Percentiles rank a stretch among this genome's conserved stretches.
Evolutionary conservation across 2,329 filamentous ascomycete species (phyloP).

Genomic region (Pseudogymnoascus sp.): DNA sequence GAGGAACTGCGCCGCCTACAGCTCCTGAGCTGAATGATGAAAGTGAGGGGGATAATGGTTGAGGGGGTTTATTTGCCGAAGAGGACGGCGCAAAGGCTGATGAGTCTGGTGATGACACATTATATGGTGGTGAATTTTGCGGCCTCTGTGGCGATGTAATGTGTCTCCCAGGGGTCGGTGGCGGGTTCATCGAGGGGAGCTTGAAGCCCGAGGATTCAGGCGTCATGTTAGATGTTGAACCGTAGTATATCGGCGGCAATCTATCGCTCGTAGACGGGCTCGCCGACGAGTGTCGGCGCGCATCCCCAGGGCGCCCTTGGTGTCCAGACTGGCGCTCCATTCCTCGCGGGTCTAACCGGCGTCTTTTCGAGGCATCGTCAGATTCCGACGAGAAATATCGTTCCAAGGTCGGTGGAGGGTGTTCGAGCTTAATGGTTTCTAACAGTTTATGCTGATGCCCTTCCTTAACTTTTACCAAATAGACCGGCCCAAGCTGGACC

Average conservation of each 20-base stretch:
- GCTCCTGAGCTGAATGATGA: slow-evolving; percentile 12
- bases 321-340: background rate
- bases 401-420: background rate
- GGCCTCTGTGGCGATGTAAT: slow-evolving; percentile 27
- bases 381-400: slow-evolving; percentile 4
- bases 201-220: slow-evolving; percentile 15
- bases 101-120: slow-evolving; percentile 22
- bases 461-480: background rate
- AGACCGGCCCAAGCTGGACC: slow-evolving; percentile 20
- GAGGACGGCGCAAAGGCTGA: slow-evolving; percentile 17
- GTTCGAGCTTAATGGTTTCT: background rate
- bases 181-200: slow-evolving; percentile 26
- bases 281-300: slow-evolving; percentile 18
- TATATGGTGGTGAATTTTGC: slow-evolving; percentile 25
- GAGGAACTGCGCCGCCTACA: slow-evolving; percentile 23
- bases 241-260: slow-evolving; percentile 19
- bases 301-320: background rate
- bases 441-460: background rate
- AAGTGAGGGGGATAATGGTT: slow-evolving; percentile 23
- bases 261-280: slow-evolving; percentile 18
- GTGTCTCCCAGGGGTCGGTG: slow-evolving; percentile 24
- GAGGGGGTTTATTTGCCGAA: slow-evolving; percentile 14
- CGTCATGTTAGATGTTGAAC: slow-evolving; percentile 14
- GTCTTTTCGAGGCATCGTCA: background rate
- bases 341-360: background rate